Evolutionary conservation across 768 basidiomycete species (phyloP).

Genomic region (Termitomyces sp.): DNA sequence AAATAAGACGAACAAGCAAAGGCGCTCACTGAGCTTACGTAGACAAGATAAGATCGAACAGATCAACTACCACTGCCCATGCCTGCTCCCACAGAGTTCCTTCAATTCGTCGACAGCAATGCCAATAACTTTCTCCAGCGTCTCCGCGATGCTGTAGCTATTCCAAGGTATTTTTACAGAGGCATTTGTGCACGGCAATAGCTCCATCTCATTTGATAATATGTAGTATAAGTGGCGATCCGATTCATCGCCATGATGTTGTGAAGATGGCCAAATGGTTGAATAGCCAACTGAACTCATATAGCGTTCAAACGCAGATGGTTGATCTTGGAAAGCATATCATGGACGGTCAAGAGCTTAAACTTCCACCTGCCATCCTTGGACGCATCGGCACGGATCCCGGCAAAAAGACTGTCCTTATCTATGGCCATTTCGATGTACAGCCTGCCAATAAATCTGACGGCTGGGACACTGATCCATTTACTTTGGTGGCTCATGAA

Average conservation of each 20-base stretch:
- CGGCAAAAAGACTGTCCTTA: conserved; percentile 86
- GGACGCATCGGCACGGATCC: conserved; percentile 79
- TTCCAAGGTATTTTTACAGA: conserved; percentile 53
- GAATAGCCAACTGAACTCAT: conserved; percentile 60
- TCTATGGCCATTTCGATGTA: conserved; percentile 96
- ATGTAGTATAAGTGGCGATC: conserved; percentile 75
- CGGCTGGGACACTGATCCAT: conserved; percentile 88
- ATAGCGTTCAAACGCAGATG: conserved; percentile 73
- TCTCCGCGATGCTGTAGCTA: conserved; percentile 76
- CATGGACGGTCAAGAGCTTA: conserved; percentile 59
- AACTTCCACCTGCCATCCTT: conserved; percentile 79
- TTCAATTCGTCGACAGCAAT: conserved; percentile 60
- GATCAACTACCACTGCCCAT: conserved; percentile 20
- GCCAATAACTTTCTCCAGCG: conserved; percentile 71
- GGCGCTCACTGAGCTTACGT: conserved; percentile 5
- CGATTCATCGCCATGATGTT: conserved; percentile 67
- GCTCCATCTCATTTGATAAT: conserved; percentile 3
- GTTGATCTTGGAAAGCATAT: conserved; percentile 73
- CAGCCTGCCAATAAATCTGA: conserved; percentile 69
- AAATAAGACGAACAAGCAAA: neutral
- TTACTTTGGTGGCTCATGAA: conserved; percentile 50
- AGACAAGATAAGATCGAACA: conserved; percentile 9
- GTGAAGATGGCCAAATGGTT: conserved; percentile 85
- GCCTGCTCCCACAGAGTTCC: conserved; percentile 44
- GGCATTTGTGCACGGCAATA: neutral